phyloP scores from a whole-genome alignment of 2,329 filamentous ascomycete species.

The Aspergillus udagawae region DNA sequence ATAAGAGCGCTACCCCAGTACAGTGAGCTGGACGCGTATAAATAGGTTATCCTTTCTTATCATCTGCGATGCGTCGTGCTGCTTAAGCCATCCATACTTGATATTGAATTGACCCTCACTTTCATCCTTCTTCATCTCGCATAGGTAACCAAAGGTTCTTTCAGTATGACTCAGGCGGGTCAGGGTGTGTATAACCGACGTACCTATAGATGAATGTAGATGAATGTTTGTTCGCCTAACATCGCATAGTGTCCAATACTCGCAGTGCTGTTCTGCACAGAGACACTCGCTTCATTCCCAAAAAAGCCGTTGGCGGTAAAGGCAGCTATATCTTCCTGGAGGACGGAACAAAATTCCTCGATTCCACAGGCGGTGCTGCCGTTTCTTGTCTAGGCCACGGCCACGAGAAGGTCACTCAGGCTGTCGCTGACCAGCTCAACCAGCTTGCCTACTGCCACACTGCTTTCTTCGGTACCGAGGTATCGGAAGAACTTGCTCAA shows the following conservation, averaged over 20 bases:
- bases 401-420: slow-evolving; percentile 56
- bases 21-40: neutral
- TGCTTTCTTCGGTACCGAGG: slow-evolving; percentile 53
- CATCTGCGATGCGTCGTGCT: neutral
- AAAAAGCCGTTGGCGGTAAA: slow-evolving; percentile 45
- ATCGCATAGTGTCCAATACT: neutral
- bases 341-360: slow-evolving; percentile 60
- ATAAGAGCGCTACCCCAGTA: neutral
- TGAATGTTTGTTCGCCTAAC: neutral
- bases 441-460: slow-evolving; percentile 58
- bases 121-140: neutral
- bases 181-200: neutral
- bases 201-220: neutral
- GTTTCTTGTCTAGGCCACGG: slow-evolving; percentile 69
- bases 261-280: slow-evolving; percentile 49
- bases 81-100: neutral
- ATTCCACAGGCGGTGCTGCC: slow-evolving; percentile 69
- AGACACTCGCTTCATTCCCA: slow-evolving; percentile 45
- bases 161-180: slow-evolving; percentile 1
- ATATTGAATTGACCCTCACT: neutral
- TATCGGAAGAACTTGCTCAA: slow-evolving; percentile 51
- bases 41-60: neutral
- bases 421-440: slow-evolving; percentile 57
- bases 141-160: neutral
- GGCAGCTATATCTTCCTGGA: slow-evolving; percentile 52